These are phyloP conservation scores for Candida incommunis DNA, from an alignment of 805 yeast genomes.

Conservation along the genomic window DNA sequence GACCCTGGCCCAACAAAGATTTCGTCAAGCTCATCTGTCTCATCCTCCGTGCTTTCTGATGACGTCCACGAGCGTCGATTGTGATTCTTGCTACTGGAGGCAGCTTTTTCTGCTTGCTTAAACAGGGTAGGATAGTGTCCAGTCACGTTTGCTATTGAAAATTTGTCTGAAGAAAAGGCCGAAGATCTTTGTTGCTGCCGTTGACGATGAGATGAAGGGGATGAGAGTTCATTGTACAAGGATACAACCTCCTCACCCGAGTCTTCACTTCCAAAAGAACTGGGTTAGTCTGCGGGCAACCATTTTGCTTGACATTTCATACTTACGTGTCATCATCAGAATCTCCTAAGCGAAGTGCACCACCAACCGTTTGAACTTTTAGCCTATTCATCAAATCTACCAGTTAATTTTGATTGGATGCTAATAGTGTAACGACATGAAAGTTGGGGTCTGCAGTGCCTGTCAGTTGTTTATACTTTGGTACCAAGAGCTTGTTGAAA, in stretches of 20 bases:
- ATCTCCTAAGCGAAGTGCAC: not conserved
- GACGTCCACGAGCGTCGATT: not conserved
- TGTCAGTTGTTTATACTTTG: no score
- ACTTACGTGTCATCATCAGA: conserved; percentile 1
- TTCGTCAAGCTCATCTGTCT: not conserved
- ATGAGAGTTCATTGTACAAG: not conserved
- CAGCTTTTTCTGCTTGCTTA: not conserved
- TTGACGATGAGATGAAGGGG: not conserved
- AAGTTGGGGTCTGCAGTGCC: no score
- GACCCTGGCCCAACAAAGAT: not conserved
- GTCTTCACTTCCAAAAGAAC: not conserved
- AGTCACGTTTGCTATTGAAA: not conserved
- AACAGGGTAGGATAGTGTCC: not conserved
- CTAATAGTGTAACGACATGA: no score
- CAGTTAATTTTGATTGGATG: not conserved
- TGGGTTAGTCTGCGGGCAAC: not conserved
- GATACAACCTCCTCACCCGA: not conserved
- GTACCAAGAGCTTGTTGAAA: no score
- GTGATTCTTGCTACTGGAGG: not conserved
- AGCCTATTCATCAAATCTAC: not conserved
- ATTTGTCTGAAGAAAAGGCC: not conserved
- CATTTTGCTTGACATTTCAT: no score
- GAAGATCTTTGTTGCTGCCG: not conserved
- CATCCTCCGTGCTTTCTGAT: not conserved
- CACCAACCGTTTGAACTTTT: not conserved